These are phyloP conservation scores for Solanum sparsipilum DNA, from an alignment of 257 asterid genomes.

Conservation along the genomic window DNA sequence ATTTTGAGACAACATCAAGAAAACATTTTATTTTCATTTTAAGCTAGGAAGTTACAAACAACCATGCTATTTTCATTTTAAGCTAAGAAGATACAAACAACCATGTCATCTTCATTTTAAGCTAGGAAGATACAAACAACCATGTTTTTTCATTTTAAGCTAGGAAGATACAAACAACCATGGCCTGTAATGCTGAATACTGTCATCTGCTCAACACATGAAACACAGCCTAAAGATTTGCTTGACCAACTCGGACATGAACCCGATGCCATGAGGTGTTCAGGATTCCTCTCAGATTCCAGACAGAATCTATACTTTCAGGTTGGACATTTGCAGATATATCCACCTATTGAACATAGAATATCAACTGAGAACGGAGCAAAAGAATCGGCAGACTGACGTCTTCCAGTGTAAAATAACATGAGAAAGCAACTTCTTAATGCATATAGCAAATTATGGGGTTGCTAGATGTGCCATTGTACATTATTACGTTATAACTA, in stretches of 20 bases:
- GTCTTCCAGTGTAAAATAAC: neutral
- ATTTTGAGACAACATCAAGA: neutral
- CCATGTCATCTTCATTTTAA: neutral
- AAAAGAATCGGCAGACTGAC: neutral
- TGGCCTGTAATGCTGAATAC: neutral
- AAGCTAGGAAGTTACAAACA: neutral
- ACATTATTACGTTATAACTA: neutral
- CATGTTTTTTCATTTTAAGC: neutral
- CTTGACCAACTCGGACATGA: conserved; percentile 58
- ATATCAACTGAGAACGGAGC: neutral
- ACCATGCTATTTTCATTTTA: neutral
- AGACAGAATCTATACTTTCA: conserved; percentile 62
- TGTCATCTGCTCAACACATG: neutral
- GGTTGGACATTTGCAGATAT: conserved; percentile 80
- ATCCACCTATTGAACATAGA: conserved; percentile 52
- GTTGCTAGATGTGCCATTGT: neutral
- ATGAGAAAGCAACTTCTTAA: neutral
- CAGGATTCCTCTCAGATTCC: conserved; percentile 94
- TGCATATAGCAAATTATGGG: neutral
- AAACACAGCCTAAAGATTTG: conserved; percentile 45
- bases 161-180: neutral
- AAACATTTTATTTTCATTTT: neutral
- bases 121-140: neutral
- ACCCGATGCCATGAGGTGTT: conserved; percentile 98
- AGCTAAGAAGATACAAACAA: neutral